Base-by-base conservation (phyloP, 108 stramenopile species). In the Skeletonema marinoi region DNA sequence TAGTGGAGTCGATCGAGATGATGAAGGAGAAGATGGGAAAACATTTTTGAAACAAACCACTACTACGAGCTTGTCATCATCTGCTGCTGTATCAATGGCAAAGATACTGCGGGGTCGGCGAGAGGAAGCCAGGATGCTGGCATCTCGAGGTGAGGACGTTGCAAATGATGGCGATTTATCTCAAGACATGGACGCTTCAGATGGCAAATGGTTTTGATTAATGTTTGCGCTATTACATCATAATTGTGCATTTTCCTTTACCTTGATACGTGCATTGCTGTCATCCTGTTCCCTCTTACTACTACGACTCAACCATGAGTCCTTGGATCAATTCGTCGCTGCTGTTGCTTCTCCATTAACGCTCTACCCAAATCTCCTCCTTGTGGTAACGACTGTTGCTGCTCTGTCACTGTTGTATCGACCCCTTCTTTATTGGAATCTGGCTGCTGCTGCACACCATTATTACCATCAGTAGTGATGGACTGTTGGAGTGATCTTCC, bases 311-410 rank as follows among this genome's bases (percentile, higher is more conserved):
- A 75, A 32, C 74, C 74, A 60, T 75, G 74, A 46, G 66, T 75
- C 41, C 51, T 54, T 32, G 74, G 74, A 67, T 75, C 66, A 60
- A 75, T 59, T 32, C 65, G 59, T 6, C 74, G 66, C 58, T 75
- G 60, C 17, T 67, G 74, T 16, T 46, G 41, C 32, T 58, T 75
- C 42, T 75, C 50, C 48, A 44, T 56, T 30, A 75, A 36, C 14
- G 66, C 66, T 54, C 33, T 66, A 31, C 32, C 58, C 30, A 75
- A 65, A 61, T 75, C 66, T 42, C 50, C 74, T 31, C 56, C 65
- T n/a, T 4, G 14, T 17, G 30, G 41, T 25, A 46, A 46, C 16
- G 5, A 46, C 4, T n/a, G 16, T 46, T 16, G 44, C 44, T 16
- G 16, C 44, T 16, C 16, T n/a, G 44, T n/a, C 44, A n/a, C 44